Conservation (phyloP, 2,329 filamentous ascomycete genomes). For the Penicillium rolfsii region DNA sequence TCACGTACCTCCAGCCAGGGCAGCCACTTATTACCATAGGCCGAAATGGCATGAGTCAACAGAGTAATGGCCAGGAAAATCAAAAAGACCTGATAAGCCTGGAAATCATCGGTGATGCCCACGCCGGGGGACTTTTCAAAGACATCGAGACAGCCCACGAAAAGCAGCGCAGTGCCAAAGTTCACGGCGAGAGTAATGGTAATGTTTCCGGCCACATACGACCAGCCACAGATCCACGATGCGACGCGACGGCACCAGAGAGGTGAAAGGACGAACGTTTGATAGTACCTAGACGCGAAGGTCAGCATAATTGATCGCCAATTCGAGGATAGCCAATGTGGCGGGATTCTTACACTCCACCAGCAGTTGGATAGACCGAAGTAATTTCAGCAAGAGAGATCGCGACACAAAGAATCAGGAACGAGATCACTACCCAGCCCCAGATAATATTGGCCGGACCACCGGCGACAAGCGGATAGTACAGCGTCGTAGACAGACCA, state of each 20-base stretch:
- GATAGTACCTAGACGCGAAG: slow-evolving; percentile 57
- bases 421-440: slow-evolving; percentile 66
- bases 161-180: slow-evolving; percentile 63
- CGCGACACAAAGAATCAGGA: slow-evolving; percentile 64
- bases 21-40: slow-evolving; percentile 56
- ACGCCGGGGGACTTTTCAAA: slow-evolving; percentile 53
- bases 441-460: slow-evolving; percentile 70
- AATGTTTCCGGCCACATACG: slow-evolving; percentile 76
- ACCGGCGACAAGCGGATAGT: slow-evolving; percentile 67
- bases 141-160: slow-evolving; percentile 58
- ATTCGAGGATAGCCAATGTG: background rate
- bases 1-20: slow-evolving; percentile 65
- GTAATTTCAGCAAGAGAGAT: slow-evolving; percentile 69
- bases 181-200: slow-evolving; percentile 74
- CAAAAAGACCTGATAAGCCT: slow-evolving; percentile 66
- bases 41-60: slow-evolving; percentile 55
- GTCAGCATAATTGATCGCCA: background rate
- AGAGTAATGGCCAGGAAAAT: slow-evolving; percentile 71
- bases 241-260: slow-evolving; percentile 66
- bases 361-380: slow-evolving; percentile 66
- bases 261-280: slow-evolving; percentile 66
- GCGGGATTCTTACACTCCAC: slow-evolving; percentile 53
- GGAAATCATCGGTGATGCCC: slow-evolving; percentile 44
- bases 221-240: slow-evolving; percentile 69
- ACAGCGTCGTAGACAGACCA: slow-evolving; percentile 68